Base-by-base conservation (phyloP, 192 early-diverging fungal genomes). In the Haplosporangium gracile region DNA sequence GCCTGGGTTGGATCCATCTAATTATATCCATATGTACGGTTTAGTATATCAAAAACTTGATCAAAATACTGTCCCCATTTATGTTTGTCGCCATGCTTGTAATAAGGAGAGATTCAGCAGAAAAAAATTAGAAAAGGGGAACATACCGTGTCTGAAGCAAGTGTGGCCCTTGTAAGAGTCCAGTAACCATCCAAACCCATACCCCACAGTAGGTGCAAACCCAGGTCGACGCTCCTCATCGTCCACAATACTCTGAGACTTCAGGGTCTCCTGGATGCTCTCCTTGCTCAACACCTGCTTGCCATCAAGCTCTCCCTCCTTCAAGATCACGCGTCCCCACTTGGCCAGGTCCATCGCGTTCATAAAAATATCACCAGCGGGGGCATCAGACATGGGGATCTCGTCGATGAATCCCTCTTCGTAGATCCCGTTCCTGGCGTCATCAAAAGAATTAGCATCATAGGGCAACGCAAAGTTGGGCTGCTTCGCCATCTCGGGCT, bases 111-210 rank as follows among this genome's bases (percentile, higher is more conserved):
- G 24, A 68, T 18, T 18, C 49, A 51, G 0, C 16, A 4, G 49
- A 51, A 51, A 16, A 51, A 16, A 69, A 51, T 0, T 22, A 26
- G 8, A n/a, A 34, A 4, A 63, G 43, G 42, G 22, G 34, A 4
- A 76, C 49, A 5, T 77, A 77, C 76, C 39, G n/a, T 76, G 75
- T 13, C 40, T 13, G 22, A 47, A 78, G 13, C 6, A 45, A 42
- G 29, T 39, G 20, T 79, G 38, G 9, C 77, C 82, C 40, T 76
- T 79, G 55, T 72, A 84, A 6, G 38, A 34, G 10, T 84, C 77
- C 6, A 76, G 2, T 10, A 65, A n/a, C 82, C 77, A 84, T 2
- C 82, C 82, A 42, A 84, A 22, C 0, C 77, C 72, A 38, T 84
- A 84, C 16, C n/a, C 34, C 7, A 8, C 5, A 1, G 36, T 43